Evolutionary conservation across 176 grass and related monocot species (phyloP).

Genomic region (Eragrostis curvula): DNA sequence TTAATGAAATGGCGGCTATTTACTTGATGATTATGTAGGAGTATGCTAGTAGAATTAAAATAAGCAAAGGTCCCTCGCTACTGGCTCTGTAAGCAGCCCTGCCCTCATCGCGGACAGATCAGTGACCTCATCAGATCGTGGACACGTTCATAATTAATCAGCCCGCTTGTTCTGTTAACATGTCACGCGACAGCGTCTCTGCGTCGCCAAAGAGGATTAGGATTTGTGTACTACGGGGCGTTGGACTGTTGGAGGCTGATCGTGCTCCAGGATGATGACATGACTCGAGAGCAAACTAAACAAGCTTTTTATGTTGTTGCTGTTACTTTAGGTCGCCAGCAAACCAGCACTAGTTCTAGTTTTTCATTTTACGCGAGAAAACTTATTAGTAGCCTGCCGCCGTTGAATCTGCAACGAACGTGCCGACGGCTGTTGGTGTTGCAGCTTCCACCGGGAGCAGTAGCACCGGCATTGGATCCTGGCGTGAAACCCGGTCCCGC

Average conservation of each 20-base stretch:
- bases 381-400: not conserved
- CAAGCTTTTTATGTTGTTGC: not conserved
- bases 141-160: not conserved
- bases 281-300: not conserved
- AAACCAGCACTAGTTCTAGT: not conserved
- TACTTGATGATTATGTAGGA: too few species aligned
- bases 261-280: not conserved
- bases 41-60: too few species aligned
- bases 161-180: not conserved
- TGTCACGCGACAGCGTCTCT: not conserved
- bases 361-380: not conserved
- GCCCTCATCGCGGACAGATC: not conserved
- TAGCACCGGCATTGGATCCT: not conserved
- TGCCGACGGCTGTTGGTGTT: not conserved
- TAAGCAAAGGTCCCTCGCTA: not conserved
- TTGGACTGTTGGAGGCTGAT: too few species aligned
- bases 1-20: too few species aligned
- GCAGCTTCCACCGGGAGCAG: not conserved
- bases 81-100: not conserved
- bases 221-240: too few species aligned
- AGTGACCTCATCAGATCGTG: too few species aligned
- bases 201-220: too few species aligned
- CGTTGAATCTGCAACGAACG: not conserved
- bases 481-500: not conserved
- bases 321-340: not conserved